phyloP scores from a whole-genome alignment of 345 rosid species.

The Camelina hispida region DNA sequence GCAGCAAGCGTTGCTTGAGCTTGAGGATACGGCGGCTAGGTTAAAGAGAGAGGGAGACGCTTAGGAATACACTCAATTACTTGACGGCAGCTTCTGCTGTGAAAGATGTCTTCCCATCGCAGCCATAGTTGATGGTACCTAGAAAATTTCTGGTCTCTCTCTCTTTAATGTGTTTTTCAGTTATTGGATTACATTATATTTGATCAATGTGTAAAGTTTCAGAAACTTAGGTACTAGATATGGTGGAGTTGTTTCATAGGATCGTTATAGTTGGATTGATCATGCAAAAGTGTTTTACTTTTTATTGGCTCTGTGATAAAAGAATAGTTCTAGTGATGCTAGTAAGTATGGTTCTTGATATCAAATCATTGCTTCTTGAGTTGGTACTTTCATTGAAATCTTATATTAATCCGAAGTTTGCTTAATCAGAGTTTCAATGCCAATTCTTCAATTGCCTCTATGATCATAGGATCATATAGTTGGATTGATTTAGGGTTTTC shows the following conservation, averaged over 20 bases:
- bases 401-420: background rate
- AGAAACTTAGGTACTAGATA: slow-evolving; percentile 24
- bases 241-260: slow-evolving; percentile 35
- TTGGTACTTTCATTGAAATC: background rate
- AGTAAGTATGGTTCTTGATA: slow-evolving; percentile 7
- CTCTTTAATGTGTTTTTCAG: background rate
- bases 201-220: slow-evolving; percentile 34
- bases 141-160: slow-evolving; percentile 2
- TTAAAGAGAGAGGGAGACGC: slow-evolving; percentile 90
- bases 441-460: background rate
- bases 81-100: slow-evolving; percentile 93
- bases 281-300: too few species aligned
- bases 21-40: slow-evolving; percentile 90
- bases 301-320: too few species aligned
- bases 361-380: background rate
- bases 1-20: slow-evolving; percentile 92
- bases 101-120: slow-evolving; percentile 87
- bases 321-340: slow-evolving; percentile 25
- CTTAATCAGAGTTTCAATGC: background rate
- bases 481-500: background rate
- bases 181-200: slow-evolving; percentile 29
- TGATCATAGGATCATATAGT: slow-evolving; percentile 1
- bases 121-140: slow-evolving; percentile 35
- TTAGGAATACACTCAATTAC: slow-evolving; percentile 91
- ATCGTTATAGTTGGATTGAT: too few species aligned